phyloP scores from a whole-genome alignment of 345 rosid genomes.

The Ceriops zippeliana region DNA sequence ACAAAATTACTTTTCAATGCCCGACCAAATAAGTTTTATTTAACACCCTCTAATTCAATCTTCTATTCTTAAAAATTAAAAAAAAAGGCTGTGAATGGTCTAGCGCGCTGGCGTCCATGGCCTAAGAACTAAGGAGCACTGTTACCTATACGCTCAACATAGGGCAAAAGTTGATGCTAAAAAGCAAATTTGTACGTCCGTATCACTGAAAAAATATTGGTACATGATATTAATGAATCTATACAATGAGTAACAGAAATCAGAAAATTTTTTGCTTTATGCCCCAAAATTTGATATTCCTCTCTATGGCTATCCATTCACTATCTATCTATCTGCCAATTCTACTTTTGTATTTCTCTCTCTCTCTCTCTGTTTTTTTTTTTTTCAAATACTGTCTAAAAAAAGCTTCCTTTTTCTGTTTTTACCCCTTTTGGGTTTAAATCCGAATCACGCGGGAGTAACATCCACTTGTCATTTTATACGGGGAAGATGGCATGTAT shows the following conservation, averaged over 20 bases:
- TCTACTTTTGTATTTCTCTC: not conserved
- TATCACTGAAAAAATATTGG: not conserved
- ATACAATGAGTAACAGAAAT: constrained; percentile 16
- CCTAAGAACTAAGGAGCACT: too few species aligned
- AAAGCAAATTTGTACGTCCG: not conserved
- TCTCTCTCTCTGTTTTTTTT: too few species aligned
- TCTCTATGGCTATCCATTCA: constrained; percentile 12
- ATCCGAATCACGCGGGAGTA: constrained; percentile 1
- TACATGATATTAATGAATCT: constrained; percentile 6
- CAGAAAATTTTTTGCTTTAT: not conserved
- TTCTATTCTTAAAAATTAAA: too few species aligned
- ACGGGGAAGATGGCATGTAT: constrained; percentile 74
- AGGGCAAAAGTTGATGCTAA: not conserved
- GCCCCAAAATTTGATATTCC: constrained; percentile 44
- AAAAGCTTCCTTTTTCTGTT: too few species aligned
- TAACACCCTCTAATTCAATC: too few species aligned
- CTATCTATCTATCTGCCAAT: not conserved
- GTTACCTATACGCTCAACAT: too few species aligned
- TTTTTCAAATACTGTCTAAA: too few species aligned
- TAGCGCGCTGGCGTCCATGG: too few species aligned
- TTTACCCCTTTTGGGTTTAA: not conserved
- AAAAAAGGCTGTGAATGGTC: too few species aligned
- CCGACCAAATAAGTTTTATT: too few species aligned
- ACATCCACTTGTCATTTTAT: constrained; percentile 26
- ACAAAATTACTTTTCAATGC: too few species aligned